phyloP scores from a whole-genome alignment of 371 early-diverging fungal species.

The Apophysomyces trapeziformis region DNA sequence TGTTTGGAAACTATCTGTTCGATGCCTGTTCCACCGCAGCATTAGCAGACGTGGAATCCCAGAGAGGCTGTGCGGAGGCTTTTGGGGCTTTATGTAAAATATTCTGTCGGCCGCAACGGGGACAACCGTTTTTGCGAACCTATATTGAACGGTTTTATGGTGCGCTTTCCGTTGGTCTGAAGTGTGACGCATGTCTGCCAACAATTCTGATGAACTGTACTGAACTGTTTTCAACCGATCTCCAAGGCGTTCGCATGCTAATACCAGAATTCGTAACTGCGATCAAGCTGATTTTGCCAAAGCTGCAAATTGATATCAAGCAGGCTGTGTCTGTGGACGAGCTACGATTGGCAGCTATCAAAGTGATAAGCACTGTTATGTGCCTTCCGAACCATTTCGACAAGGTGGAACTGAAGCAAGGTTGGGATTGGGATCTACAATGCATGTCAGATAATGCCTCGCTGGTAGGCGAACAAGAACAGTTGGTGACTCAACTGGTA shows the following conservation, averaged over 20 bases:
- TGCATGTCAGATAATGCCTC: conserved; percentile 43
- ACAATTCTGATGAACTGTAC: conserved; percentile 67
- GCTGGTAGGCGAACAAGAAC: conserved; percentile 57
- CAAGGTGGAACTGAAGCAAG: conserved; percentile 56
- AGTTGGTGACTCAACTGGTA: conserved; percentile 60
- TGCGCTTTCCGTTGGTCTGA: conserved; percentile 61
- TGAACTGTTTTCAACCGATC: conserved; percentile 66
- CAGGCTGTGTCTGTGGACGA: conserved; percentile 62
- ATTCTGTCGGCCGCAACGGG: conserved; percentile 68
- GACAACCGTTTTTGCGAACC: conserved; percentile 57
- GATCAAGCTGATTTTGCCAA: conserved; percentile 70
- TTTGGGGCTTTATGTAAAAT: conserved; percentile 74
- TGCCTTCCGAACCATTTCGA: conserved; percentile 78
- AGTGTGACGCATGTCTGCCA: conserved; percentile 66
- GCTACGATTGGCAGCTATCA: conserved; percentile 68
- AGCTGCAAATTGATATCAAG: conserved; percentile 41
- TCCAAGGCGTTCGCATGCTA: conserved; percentile 74
- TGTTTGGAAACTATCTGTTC: conserved; percentile 83
- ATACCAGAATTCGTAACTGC: conserved; percentile 76
- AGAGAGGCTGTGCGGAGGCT: conserved; percentile 73
- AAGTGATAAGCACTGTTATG: conserved; percentile 68
- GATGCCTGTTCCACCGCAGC: conserved; percentile 57
- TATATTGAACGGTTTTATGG: conserved; percentile 79
- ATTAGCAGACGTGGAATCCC: conserved; percentile 30
- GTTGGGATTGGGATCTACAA: conserved; percentile 58